Percentiles rank a stretch among this genome's conserved stretches.
phyloP scores from a whole-genome alignment of 106 monocot genomes.

The Vanilla planifolia region DNA sequence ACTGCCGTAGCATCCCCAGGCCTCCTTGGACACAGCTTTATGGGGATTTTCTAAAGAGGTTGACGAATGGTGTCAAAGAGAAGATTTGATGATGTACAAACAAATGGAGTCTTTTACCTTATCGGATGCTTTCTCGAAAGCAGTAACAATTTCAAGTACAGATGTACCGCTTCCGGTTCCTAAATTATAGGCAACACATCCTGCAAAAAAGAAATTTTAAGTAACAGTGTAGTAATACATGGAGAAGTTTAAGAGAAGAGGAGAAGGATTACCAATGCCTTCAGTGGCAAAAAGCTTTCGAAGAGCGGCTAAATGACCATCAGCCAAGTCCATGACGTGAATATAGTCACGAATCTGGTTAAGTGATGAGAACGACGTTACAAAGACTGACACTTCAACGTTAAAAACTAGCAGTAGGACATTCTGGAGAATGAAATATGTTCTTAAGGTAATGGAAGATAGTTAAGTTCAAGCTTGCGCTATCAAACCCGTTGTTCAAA shows the following conservation, averaged over 20 bases:
- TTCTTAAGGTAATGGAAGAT: too few species aligned
- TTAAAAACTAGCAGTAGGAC: too few species aligned
- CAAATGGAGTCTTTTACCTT: too few species aligned
- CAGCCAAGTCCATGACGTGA: constrained; percentile 66
- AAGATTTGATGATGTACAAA: background rate
- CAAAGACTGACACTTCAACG: background rate
- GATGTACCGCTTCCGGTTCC: constrained; percentile 82
- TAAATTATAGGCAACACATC: constrained; percentile 83
- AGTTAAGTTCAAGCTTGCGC: too few species aligned
- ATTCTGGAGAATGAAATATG: too few species aligned
- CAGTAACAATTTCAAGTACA: constrained; percentile 80
- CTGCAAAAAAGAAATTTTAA: constrained; percentile 20
- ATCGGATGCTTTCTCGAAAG: constrained; percentile 87
- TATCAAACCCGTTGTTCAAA: too few species aligned
- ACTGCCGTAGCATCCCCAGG: constrained; percentile 79
- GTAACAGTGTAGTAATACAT: background rate
- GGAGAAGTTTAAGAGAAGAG: background rate
- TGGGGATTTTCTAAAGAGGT: constrained; percentile 58
- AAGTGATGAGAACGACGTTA: background rate
- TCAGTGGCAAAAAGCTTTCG: constrained; percentile 48
- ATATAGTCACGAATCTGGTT: constrained; percentile 54
- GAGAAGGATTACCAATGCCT: constrained; percentile 8
- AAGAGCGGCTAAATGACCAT: constrained; percentile 81
- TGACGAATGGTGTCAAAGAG: background rate
- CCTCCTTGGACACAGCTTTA: constrained; percentile 65